Evolutionary conservation across 2,329 filamentous ascomycete genomes (phyloP), one percentile per base, ranked within the genome.

Genomic region (Xylariaceae sp.): DNA sequence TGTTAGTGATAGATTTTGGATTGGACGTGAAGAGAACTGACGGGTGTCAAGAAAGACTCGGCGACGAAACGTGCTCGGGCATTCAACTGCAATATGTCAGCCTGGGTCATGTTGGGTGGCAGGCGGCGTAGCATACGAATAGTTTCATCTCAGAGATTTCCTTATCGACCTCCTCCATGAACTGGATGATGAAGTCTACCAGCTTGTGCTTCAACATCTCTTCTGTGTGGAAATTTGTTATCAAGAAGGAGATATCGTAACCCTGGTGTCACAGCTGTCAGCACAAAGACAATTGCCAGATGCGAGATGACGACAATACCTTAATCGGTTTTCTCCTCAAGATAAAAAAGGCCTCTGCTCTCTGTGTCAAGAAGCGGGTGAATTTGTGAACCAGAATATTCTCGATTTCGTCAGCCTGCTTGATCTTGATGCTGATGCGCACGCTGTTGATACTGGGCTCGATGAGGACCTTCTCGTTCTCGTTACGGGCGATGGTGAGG

Each of bases 81-180:
- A 67, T 98, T 98, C 67, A 98, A 75, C 92, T 96, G 62, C 12
- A 42, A 27, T 42, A 17, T 45, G 61, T 71, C 56, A 73, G 45
- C 32, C 47, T 21, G 17, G 16, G n/a, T n/a, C 10, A 34, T 4
- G 16, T 12, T n/a, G 7, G 19, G 12, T 32, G 3, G 19, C 11
- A 7, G 23, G 16, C 3, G 17, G 35, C n/a, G 37, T 23, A 35
- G 75, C 88, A 58, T 79, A 96, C 92, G 70, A 98, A 98, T 61
- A 98, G 85, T 79, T 98, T 98, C 93, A 98, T 97, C 73, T 98
- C 94, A 3, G 93, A 97, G 49, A 98, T 98, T 70, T 98, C 93
- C 77, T 98, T 98, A 69, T 98, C 94, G 4, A 98, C 94, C 67
- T 98, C 93, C 69, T 98, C 92, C 92, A 98, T 97, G 64, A 98